Evolutionary conservation across 2,329 filamentous ascomycete genomes (phyloP), one percentile per base, ranked within the genome.

Genomic region (Epicoccum sorghinum): DNA sequence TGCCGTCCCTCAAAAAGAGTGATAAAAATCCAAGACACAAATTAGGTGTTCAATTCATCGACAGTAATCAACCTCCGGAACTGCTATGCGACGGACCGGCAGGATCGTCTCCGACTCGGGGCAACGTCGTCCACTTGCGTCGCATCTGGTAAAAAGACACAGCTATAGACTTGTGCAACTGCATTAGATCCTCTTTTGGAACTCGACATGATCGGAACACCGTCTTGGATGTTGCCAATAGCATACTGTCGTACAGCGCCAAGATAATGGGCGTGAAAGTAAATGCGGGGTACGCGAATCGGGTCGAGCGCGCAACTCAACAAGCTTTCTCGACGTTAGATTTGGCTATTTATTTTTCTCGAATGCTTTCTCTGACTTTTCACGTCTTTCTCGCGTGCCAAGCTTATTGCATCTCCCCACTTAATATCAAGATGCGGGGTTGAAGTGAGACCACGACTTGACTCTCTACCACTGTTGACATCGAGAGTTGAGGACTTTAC

Each of bases 201-300:
- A 44, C 41, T n/a, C 39, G 47, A 60, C 41, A 36, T 30, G 32
- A 39, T 39, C 22, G 51, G 32, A 35, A 53, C 18, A 53, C 37
- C 42, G 39, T 38, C 39, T 37, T 40, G 53, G 40, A 42, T 51
- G 41, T 37, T 67, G 66, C 45, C 39, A 40, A 58, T 42, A 42
- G 56, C 55, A 56, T 50, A 58, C 53, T 38, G 32, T 49, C 49
- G 60, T 60, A 52, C 9, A 29, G 27, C 18, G 56, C 59, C 57
- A 59, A 67, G 57, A 47, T 47, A 6, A 36, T 12, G 13, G 22
- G 32, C 52, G 47, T 45, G 37, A 35, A 37, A 22, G n/a, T n/a
- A 36, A 35, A 7, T 60, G 64, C 50, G 59, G 60, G 61, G 59
- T 61, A 55, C 5, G 37, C 60, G 55, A 60, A 63, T 62, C 29